Base-by-base conservation (phyloP, 1,284 basidiomycete genomes). In the Boletus albobrunnescens region DNA sequence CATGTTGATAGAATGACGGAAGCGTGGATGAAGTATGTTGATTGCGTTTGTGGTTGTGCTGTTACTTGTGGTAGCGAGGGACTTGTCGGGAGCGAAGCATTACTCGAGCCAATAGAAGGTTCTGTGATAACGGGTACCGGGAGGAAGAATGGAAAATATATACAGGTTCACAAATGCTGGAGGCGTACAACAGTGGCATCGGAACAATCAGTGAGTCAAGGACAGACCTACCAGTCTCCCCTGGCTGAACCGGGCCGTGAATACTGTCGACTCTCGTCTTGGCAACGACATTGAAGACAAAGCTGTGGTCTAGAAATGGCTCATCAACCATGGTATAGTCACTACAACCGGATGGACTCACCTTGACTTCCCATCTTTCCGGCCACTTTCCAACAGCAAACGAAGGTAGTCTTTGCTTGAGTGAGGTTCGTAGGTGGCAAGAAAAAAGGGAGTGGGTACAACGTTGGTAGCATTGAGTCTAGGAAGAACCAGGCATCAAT, bases 361-460 rank as follows among this genome's bases (percentile, higher is more conserved):
- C 90, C 71, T 83, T 83, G 33, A 77, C 71, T 37, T 84, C 19
- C 90, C 88, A 56, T 93, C 89, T 53, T 79, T 84, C 92, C 93
- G 2, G 95, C 81, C 1, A 93, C 78, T 64, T 87, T 91, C 53
- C 94, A 79, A 88, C 67, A 0, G 83, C 82, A 55, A 96, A 94
- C 1, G 89, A 86, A 79, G 0, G 91, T 91, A 14, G 79, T 76
- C 64, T 88, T 87, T 7, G 89, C 82, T 60, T 87, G 88, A 10
- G 74, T 63, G 6, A 95, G 76, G 10, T 77, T 75, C 1, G 82
- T 86, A 2, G 84, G 74, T n/a, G 82, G 81, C 16, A 84, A 70
- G 41, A 85, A 74, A 4, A 71, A 74, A 28, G 84, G 83, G 26
- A 84, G 69, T 2, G 83, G 82, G 58, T 77, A 84, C 46, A 87